Base-by-base conservation (phyloP, 2,329 filamentous ascomycete species). In the Alternaria sp. region DNA sequence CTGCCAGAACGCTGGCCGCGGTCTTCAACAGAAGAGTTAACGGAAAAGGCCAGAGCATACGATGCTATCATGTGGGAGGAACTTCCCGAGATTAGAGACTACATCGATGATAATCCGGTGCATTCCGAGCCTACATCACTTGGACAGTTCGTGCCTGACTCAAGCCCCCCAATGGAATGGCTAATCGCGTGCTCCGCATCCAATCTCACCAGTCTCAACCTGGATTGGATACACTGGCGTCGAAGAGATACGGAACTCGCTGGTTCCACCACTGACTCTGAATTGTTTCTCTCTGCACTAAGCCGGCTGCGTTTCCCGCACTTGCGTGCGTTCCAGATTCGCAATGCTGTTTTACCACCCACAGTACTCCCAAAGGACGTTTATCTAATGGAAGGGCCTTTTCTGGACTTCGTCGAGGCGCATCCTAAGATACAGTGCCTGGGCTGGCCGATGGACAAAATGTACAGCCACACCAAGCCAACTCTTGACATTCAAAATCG, bases 371-470 rank as follows among this genome's bases (percentile, higher is more conserved):
- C 80, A 5, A 44, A 59, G 9, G 76, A 74, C 1, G 55, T 83
- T 1, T 82, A 77, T 49, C 76, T 83, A 0, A 67, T 80, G 8
- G 77, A 80, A 55, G 68, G 73, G n/a, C 69, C 66, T 2, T 80
- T 81, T 53, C 67, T 84, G 3, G 70, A 70, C 0, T 84, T 84
- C 55, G 71, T 85, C 66, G 83, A 84, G 65, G 75, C 76, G 11
- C 83, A 85, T 57, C 68, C 73, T 0, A 81, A 81, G 19, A 70
- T 84, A 12, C 73, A 80, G 53, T 84, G 81, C 54, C 73, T 85
- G 13, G 81, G 80, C 5, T 85, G 82, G 83, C 82, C 82, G 0
- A 77, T 84, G 62, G 80, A 82, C 47, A 75, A 74, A n/a, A 82
- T 85, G 72, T 84, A 83, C 66, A 74, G 73, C 9, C 73, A 78